Evolutionary conservation across 139 green algal genomes (phyloP).

Genomic region (Chlorella ohadii): DNA sequence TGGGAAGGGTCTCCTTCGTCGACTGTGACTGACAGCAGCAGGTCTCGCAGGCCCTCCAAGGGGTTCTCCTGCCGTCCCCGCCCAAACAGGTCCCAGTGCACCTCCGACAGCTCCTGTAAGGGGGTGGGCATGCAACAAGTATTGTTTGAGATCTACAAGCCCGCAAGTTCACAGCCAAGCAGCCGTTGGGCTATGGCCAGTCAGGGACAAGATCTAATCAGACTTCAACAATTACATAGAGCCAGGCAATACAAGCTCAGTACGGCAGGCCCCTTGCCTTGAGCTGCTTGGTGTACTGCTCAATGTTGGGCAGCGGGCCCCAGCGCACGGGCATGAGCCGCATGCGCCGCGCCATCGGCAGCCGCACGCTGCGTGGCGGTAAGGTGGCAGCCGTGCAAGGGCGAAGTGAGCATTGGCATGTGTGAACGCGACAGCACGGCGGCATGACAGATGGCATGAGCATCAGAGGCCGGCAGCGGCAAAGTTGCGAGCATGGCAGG

Average conservation of each 20-base stretch:
- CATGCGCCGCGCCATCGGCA: slow-evolving; percentile 51
- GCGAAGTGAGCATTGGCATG: no score
- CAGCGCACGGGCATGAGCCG: slow-evolving; percentile 64
- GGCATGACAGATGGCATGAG: no score
- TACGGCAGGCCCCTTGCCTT: background rate
- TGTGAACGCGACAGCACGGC: no score
- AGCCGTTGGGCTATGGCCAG: no score
- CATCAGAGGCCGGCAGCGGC: no score
- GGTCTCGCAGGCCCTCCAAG: slow-evolving; percentile 34
- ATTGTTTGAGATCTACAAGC: no score
- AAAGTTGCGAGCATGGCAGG: no score
- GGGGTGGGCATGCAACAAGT: background rate
- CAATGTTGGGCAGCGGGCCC: slow-evolving; percentile 59
- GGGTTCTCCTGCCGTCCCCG: background rate
- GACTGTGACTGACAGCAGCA: background rate
- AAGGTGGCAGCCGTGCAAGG: no score
- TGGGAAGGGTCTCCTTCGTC: background rate
- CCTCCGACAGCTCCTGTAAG: background rate
- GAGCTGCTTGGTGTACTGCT: slow-evolving; percentile 45
- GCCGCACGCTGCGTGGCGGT: slow-evolving; percentile 39
- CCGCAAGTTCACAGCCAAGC: no score
- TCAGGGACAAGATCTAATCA: no score
- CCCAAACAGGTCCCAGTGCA: background rate
- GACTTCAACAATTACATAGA: no score
- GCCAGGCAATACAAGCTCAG: no score